Evolutionary conservation across 805 yeast genomes (phyloP).

Genomic region (Citeromyces nyonsensis): DNA sequence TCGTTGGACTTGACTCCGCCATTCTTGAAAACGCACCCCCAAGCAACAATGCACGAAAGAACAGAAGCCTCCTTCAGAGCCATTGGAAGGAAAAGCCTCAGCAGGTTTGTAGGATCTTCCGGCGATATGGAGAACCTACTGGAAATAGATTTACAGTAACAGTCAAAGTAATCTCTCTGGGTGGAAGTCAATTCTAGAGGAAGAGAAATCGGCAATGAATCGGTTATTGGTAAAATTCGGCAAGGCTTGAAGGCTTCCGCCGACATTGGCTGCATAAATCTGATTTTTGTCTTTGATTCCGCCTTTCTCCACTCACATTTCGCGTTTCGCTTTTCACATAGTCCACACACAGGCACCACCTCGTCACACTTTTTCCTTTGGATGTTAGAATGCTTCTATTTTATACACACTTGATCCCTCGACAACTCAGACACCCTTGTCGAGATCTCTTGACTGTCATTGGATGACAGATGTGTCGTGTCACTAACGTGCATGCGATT

Average conservation of each 20-base stretch:
- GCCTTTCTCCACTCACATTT: constrained; percentile 13
- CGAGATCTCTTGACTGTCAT: constrained; percentile 6
- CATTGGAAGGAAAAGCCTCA: constrained; percentile 36
- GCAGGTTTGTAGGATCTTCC: constrained; percentile 28
- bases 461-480: too few relatives aligned
- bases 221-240: constrained; percentile 1
- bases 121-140: constrained; percentile 32
- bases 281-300: constrained; percentile 3
- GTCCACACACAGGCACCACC: constrained; percentile 25
- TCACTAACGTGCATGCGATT: too few relatives aligned
- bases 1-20: neutral
- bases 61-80: constrained; percentile 31
- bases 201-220: constrained; percentile 6
- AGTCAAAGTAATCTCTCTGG: constrained; percentile 21
- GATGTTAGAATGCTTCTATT: constrained; percentile 1
- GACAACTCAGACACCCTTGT: constrained; percentile 16
- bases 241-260: neutral
- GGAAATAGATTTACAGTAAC: constrained; percentile 27
- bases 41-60: constrained; percentile 31
- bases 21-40: constrained; percentile 24
- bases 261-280: neutral
- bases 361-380: constrained; percentile 34
- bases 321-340: constrained; percentile 16
- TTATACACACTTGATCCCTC: constrained; percentile 18
- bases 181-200: constrained; percentile 7